Evolutionary conservation across 805 yeast species (phyloP).

Genomic region (Saccharomycopsis selenospora): DNA sequence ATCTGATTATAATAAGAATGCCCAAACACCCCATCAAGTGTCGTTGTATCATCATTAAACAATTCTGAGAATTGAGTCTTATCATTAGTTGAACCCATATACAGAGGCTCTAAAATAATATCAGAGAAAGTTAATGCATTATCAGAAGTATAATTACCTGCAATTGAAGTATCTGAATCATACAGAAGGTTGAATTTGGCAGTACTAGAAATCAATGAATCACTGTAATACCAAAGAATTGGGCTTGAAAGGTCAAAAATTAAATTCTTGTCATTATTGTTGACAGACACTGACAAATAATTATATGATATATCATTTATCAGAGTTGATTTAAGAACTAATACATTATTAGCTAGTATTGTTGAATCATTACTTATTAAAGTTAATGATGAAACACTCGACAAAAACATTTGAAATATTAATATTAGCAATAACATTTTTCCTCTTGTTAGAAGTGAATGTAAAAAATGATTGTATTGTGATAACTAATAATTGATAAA

Average conservation of each 20-base stretch:
- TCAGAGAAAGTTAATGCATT: conserved; percentile 1
- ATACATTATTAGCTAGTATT: not conserved
- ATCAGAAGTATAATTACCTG: conserved; percentile 4
- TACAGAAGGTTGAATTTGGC: conserved; percentile 3
- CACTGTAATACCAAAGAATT: conserved; percentile 6
- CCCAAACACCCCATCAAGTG: conserved; percentile 15
- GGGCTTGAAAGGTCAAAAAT: conserved; percentile 13
- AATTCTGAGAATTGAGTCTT: not conserved
- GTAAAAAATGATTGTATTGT: too few species aligned
- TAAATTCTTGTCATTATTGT: not conserved
- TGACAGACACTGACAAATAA: not conserved
- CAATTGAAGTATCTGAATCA: not conserved
- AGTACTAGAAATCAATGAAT: not conserved
- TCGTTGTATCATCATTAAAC: not conserved
- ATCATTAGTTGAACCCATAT: conserved; percentile 1
- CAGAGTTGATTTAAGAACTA: not conserved
- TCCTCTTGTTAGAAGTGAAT: too few species aligned
- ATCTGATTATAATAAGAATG: conserved; percentile 15
- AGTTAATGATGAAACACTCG: not conserved
- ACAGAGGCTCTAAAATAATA: conserved; percentile 7
- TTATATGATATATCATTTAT: not conserved
- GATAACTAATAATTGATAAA: too few species aligned
- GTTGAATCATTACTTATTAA: not conserved
- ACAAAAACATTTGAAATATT: too few species aligned
- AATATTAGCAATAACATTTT: too few species aligned